Evolutionary conservation across 179 eudicot genomes (phyloP).

Genomic region (Beta lomatogona): DNA sequence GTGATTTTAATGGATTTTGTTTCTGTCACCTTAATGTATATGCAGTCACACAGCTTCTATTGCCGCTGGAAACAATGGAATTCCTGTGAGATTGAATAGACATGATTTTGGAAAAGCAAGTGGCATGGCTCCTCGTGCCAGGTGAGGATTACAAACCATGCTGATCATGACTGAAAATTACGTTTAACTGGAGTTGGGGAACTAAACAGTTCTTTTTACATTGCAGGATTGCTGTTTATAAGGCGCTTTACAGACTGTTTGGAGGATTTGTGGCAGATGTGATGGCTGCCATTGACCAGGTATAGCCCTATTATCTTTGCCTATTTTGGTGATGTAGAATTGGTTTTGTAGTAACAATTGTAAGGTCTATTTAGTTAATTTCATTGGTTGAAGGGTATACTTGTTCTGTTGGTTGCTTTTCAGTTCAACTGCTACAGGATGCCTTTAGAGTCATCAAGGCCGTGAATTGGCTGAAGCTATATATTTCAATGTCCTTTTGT

Average conservation of each 20-base stretch:
- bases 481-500: neutral
- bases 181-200: neutral
- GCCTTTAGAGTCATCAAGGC: conserved; percentile 6
- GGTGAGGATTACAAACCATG: conserved; percentile 43
- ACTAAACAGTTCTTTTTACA: conserved; percentile 10
- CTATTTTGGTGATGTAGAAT: neutral
- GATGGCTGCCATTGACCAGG: conserved; percentile 90
- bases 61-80: conserved; percentile 96
- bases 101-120: conserved; percentile 90
- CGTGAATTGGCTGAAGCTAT: neutral
- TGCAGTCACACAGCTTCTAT: conserved; percentile 93
- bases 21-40: conserved; percentile 11
- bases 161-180: neutral
- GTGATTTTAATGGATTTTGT: conserved; percentile 7
- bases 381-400: neutral
- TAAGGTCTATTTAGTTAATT: neutral
- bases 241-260: conserved; percentile 89
- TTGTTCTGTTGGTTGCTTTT: neutral
- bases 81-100: conserved; percentile 83
- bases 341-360: neutral
- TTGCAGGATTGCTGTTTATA: conserved; percentile 87
- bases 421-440: neutral
- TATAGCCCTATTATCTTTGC: conserved; percentile 17
- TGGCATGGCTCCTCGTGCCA: conserved; percentile 99
- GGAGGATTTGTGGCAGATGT: conserved; percentile 97